phyloP scores from a whole-genome alignment of 768 basidiomycete genomes.

The Amanita polypyramis region DNA sequence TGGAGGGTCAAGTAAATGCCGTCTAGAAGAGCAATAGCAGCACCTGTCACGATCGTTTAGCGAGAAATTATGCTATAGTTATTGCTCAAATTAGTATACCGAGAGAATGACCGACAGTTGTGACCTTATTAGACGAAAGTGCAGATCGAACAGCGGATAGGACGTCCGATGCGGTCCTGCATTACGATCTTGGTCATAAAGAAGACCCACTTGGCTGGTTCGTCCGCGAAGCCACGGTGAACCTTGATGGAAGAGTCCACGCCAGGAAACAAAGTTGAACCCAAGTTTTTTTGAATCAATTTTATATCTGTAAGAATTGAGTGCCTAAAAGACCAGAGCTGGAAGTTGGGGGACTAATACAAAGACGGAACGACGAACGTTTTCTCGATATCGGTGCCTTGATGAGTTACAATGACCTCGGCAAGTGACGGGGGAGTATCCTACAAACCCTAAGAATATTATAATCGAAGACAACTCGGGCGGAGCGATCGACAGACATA shows the following conservation, averaged over 20 bases:
- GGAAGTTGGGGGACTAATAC: neutral
- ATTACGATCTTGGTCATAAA: neutral
- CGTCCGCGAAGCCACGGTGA: conserved; percentile 33
- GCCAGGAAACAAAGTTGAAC: conserved; percentile 34
- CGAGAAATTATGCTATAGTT: neutral
- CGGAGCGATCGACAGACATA: too few species aligned
- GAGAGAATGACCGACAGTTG: conserved; percentile 37
- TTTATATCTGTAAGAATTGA: conserved; percentile 29
- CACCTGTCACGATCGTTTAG: conserved; percentile 22
- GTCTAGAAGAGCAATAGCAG: conserved; percentile 45
- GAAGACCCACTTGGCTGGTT: conserved; percentile 28
- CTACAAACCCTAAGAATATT: conserved; percentile 16
- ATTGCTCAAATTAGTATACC: conserved; percentile 13
- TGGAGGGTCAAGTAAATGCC: conserved; percentile 44
- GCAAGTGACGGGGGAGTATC: conserved; percentile 21
- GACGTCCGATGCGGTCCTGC: conserved; percentile 31
- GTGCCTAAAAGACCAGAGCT: neutral
- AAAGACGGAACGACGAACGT: too few species aligned
- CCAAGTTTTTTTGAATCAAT: conserved; percentile 20
- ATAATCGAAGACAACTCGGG: too few species aligned
- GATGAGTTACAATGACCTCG: conserved; percentile 31
- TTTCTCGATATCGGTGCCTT: conserved; percentile 28
- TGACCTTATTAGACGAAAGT: conserved; percentile 28
- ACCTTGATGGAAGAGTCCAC: conserved; percentile 27
- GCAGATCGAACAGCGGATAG: conserved; percentile 29